Base-by-base conservation (phyloP, 2,329 filamentous ascomycete species). In the Xylaria sp. region DNA sequence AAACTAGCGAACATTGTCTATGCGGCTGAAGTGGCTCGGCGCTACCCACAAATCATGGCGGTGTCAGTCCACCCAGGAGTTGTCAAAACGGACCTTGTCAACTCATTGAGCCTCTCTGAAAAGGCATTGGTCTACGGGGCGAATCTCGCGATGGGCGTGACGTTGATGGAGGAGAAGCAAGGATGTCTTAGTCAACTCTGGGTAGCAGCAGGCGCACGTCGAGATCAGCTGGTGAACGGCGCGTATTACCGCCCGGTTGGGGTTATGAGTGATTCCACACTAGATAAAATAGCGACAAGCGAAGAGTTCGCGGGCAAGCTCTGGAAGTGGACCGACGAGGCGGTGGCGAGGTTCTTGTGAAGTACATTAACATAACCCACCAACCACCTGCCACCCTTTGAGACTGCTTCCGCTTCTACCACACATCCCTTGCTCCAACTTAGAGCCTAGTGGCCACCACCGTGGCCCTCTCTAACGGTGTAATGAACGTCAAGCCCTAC, bases 181-280 rank as follows among this genome's bases (percentile, higher is more conserved):
- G 79, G 78, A 2, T 71, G 72, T 19, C 72, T 76, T 49, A 79
- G 73, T 58, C 75, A 78, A 65, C 65, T 81, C 8, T 82, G 79
- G 77, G 74, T 73, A 3, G 78, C 77, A 1, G 71, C 72, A 2
- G 71, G 66, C 0, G 71, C 63, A 31, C 59, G 62, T 13, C 68
- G 47, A 44, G 60, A 65, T 27, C 70, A 74, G 29, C 62, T 76
- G 25, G 69, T 68, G 63, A 73, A 66, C 33, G 77, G 76, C 3
- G 72, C 70, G 15, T 77, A 74, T 54, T 80, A 79, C 65, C 71
- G 69, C 44, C 77, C 77, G 1, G 64, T 80, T n/a, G 76, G 75
- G 0, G 65, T 69, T 4, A 11, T 64, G 37, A 67, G 64, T 17
- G 67, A 70, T 17, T 54, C 67, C 0, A 56, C 55, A 7, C 60